phyloP scores from a whole-genome alignment of 257 asterid species.

The Eucommia ulmoides region DNA sequence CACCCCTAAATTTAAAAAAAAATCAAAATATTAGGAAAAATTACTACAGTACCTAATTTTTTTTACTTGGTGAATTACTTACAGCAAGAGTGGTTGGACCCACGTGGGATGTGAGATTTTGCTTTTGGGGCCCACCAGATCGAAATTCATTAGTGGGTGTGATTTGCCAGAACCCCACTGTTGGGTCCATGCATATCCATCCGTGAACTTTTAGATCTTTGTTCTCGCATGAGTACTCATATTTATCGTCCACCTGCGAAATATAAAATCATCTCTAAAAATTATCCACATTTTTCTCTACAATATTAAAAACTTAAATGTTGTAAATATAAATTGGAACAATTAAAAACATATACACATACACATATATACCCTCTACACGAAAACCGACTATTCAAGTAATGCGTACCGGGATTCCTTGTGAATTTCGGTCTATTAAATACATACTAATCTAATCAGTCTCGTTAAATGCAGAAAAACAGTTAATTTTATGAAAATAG shows the following conservation, averaged over 20 bases:
- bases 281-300: neutral
- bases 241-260: slow-evolving; percentile 75
- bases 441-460: no score
- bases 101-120: slow-evolving; percentile 88
- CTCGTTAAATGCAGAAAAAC: no score
- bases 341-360: neutral
- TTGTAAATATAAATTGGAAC: neutral
- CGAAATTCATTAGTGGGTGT: slow-evolving; percentile 83
- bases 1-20: neutral
- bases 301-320: no score
- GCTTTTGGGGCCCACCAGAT: slow-evolving; percentile 83
- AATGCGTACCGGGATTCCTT: no score
- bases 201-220: slow-evolving; percentile 77
- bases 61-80: slow-evolving; percentile 63
- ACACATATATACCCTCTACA: neutral
- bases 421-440: no score
- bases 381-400: no score
- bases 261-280: neutral
- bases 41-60: no score
- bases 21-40: neutral
- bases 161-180: slow-evolving; percentile 81
- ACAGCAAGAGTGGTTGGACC: no score
- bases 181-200: slow-evolving; percentile 52
- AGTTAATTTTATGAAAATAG: no score
- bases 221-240: slow-evolving; percentile 69